These are phyloP conservation scores for Diplocarpon rosae DNA, from an alignment of 2,329 filamentous ascomycete species.

Conservation along the genomic window DNA sequence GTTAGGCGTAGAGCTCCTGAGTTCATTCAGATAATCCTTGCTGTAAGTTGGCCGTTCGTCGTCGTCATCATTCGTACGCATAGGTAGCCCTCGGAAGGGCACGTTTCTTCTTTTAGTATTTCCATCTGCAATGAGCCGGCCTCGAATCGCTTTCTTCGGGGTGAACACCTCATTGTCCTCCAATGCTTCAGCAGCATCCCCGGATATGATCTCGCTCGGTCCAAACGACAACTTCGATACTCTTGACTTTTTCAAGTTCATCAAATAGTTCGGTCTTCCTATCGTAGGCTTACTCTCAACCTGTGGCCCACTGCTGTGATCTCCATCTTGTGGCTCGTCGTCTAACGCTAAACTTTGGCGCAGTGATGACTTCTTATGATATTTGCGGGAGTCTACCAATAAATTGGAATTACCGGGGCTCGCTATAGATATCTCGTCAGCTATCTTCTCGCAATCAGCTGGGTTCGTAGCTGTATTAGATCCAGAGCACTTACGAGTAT, in stretches of 20 bases:
- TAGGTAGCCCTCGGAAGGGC: conserved; percentile 22
- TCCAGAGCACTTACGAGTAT: conserved; percentile 20
- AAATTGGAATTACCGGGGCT: conserved; percentile 4
- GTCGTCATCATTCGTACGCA: conserved; percentile 38
- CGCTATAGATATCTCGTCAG: conserved; percentile 19
- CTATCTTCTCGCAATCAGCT: conserved; percentile 22
- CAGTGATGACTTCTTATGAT: conserved; percentile 46
- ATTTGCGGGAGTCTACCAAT: conserved; percentile 38
- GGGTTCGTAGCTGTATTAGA: conserved; percentile 12
- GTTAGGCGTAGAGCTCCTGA: conserved; percentile 76
- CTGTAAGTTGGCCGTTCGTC: conserved; percentile 71
- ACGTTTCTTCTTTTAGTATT: conserved; percentile 49
- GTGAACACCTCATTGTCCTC: conserved; percentile 44
- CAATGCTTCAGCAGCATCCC: conserved; percentile 39
- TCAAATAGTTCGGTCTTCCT: conserved; percentile 36
- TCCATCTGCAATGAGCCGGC: conserved; percentile 54
- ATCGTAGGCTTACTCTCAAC: conserved; percentile 32
- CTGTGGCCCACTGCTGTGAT: conserved; percentile 9
- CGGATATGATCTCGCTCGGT: conserved; percentile 42
- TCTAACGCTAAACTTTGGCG: conserved; percentile 42
- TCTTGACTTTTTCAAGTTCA: conserved; percentile 55
- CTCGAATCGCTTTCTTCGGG: conserved; percentile 52
- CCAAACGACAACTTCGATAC: conserved; percentile 69
- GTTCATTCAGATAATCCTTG: conserved; percentile 74
- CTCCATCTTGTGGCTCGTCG: conserved; percentile 24